Base-by-base conservation (phyloP, 2,329 filamentous ascomycete genomes). In the Aspergillus ochraceus region DNA sequence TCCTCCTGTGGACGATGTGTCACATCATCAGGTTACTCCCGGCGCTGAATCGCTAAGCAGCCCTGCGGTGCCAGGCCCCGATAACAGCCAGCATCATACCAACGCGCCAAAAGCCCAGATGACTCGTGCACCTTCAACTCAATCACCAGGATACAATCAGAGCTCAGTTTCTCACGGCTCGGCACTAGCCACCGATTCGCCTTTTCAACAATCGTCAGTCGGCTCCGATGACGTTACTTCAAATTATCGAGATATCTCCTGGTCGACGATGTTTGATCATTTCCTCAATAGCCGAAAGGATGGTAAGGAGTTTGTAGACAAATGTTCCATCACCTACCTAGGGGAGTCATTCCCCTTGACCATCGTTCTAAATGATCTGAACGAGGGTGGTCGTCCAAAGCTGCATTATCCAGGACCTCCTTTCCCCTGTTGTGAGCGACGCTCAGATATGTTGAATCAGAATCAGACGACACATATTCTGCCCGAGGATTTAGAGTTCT, bases 231-330 rank as follows among this genome's bases (percentile, higher is more conserved):
- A 17, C 29, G 14, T 17, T 17, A 9, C 55, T 26, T 52, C 17
- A 19, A 32, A 46, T 17, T 50, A 45, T 17, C 46, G 49, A 22
- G 29, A 26, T 47, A 51, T 51, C 17, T 57, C 54, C 24, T 51
- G 49, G 19, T 52, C 49, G 10, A 20, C 49, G 24, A 52, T 52
- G 55, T 57, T 57, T 47, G 55, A 57, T 32, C 47, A 57, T 47
- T 47, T 55, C 39, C 36, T 55, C 17, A 55, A 52, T 47, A 26
- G 22, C 9, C 32, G 36, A 22, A 45, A 22, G 19, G 45, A 47
- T 20, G 45, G 22, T 9, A 20, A 29, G 24, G 49, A 49, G 5
- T 46, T 39, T 14, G 29, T 52, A 17, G 55, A 51, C 46, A 51
- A 57, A 32, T 52, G 49, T 47, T 51, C 20, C 29, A 52, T 57